Conservation (phyloP, 2,329 filamentous ascomycete genomes). For the Monilinia fructigena region DNA sequence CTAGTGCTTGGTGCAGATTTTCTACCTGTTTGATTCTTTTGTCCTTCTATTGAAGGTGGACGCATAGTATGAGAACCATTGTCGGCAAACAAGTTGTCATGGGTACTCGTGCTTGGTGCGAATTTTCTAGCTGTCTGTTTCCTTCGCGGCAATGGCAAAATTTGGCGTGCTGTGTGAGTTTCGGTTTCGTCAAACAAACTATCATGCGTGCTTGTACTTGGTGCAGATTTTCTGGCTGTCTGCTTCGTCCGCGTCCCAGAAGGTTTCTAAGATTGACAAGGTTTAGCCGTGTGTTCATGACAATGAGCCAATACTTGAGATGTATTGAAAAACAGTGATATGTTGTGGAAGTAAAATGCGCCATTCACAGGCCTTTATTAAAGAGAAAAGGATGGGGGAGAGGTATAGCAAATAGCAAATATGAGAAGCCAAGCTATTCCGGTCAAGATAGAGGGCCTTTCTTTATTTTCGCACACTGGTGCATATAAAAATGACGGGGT, state of each 20-base stretch:
- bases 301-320: neutral
- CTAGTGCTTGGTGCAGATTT: slow-evolving; percentile 11
- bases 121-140: slow-evolving; percentile 24
- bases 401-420: neutral
- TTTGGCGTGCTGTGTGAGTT: neutral
- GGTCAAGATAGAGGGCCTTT: neutral
- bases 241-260: slow-evolving; percentile 18
- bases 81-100: neutral
- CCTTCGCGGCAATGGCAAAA: slow-evolving; percentile 12
- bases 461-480: neutral
- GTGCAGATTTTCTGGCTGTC: slow-evolving; percentile 23
- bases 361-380: neutral
- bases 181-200: slow-evolving; percentile 8
- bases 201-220: slow-evolving; percentile 10
- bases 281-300: slow-evolving; percentile 4
- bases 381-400: neutral
- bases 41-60: neutral
- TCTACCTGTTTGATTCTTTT: slow-evolving; percentile 21
- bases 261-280: slow-evolving; percentile 4
- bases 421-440: neutral
- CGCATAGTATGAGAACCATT: neutral
- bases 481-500: neutral
- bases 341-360: neutral
- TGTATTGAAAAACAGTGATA: neutral
- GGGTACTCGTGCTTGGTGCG: neutral